Conservation (phyloP, 2,329 filamentous ascomycete species). For the Seiridium unicorne region DNA sequence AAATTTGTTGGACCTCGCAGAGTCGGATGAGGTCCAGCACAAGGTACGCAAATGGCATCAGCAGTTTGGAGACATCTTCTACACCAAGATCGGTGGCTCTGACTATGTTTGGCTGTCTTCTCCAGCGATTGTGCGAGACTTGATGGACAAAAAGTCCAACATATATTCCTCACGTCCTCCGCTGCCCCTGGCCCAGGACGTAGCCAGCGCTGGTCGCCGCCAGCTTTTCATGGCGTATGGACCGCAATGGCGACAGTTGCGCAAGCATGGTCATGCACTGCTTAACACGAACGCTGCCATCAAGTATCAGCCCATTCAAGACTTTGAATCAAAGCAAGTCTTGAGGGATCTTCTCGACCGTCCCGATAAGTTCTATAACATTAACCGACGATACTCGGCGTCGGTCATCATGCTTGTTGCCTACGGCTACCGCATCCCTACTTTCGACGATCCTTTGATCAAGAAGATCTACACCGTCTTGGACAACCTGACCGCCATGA, state of each 20-base stretch:
- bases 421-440: slow-evolving; percentile 15
- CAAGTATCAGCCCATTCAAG: background rate
- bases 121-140: too few relatives aligned
- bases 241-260: background rate
- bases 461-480: background rate
- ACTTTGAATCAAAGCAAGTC: background rate
- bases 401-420: slow-evolving; percentile 2
- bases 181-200: slow-evolving; percentile 14
- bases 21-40: too few relatives aligned
- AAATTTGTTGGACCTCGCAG: too few relatives aligned
- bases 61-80: too few relatives aligned
- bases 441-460: background rate
- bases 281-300: background rate
- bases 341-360: background rate
- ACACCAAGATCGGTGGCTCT: too few relatives aligned
- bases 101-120: too few relatives aligned
- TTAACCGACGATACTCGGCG: slow-evolving; percentile 1
- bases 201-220: background rate
- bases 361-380: slow-evolving; percentile 2
- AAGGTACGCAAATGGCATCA: too few relatives aligned
- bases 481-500: background rate
- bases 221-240: slow-evolving; percentile 11
- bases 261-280: background rate
- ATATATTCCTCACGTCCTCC: background rate
- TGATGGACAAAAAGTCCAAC: background rate